Evolutionary conservation across 139 green algal species (phyloP), one percentile per base, ranked within the genome.

Genomic region (Chlorella sp.): DNA sequence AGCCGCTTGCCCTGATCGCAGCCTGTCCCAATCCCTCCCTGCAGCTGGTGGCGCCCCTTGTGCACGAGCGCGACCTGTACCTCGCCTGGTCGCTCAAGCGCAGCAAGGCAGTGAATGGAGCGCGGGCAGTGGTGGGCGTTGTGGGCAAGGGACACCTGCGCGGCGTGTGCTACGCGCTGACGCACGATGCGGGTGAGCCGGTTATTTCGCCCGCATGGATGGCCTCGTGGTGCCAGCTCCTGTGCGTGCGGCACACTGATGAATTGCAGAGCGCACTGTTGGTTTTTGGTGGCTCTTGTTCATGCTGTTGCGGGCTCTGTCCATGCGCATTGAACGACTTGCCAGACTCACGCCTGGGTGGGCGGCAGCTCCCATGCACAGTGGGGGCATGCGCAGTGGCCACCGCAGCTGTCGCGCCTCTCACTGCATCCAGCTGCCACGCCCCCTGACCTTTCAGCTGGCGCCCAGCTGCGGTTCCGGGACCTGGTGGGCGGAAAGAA

Each of bases 31-130:
- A n/a, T n/a, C n/a, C n/a, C n/a, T n/a, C n/a, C 68, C 51, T 51
- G 57, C 64, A 84, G 55, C 36, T 88, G 7, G 44, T 88, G 47
- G 25, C 25, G 0, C 57, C 91, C 21, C 78, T 96, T 56, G 25
- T 97, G 12, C 81, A 91, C 26, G 94, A 97, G 78, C 87, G 94
- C 0, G 94, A 97, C 76, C 62, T 93, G 7, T 97, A 96, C 82
- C 86, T 97, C 55, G 91, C 92, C 0, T 97, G 94, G 94, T 92
- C 75, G 23, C 51, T 96, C 13, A 95, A 95, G 72, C 90, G 94
- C 41, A 92, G 84, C 62, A 96, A 95, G 74, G 94, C 94, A 0
- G 94, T 97, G 25, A 94, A 93, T 78, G 91, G 92, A 16, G 84
- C 87, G 7, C 51, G 44, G 0, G 11, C 7, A 3, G 94, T 97